A percentile compares a stretch with the other conserved stretches of the same genome.
Evolutionary conservation across 2,329 filamentous ascomycete genomes (phyloP).

Genomic region (Penicillium sp.): DNA sequence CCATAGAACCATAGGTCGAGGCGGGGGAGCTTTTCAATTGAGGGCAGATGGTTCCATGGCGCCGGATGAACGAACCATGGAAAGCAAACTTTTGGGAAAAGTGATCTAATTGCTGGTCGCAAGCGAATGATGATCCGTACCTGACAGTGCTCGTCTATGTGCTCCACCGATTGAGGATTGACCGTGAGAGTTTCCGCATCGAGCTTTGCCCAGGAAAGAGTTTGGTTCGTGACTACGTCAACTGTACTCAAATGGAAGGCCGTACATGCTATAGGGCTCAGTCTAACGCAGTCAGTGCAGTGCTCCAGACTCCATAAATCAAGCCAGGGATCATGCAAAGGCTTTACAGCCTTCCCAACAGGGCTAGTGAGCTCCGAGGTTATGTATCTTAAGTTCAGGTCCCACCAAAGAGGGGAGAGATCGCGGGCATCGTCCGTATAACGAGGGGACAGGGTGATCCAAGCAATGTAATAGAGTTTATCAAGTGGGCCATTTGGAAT

Average conservation of each 20-base stretch:
- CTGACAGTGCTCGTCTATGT: constrained; percentile 3
- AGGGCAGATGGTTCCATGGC: constrained; percentile 9
- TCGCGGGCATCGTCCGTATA: constrained; percentile 3
- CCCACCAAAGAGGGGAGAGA: not conserved
- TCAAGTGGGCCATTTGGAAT: not conserved
- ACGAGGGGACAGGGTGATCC: not conserved
- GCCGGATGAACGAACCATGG: constrained; percentile 9
- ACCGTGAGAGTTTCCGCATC: not conserved
- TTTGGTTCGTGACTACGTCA: not conserved
- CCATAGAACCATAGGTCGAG: constrained; percentile 12
- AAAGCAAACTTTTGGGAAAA: constrained; percentile 3
- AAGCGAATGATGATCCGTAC: constrained; percentile 9
- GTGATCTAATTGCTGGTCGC: constrained; percentile 5
- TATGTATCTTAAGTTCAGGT: not conserved
- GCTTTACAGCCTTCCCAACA: constrained; percentile 5
- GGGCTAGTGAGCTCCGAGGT: not conserved
- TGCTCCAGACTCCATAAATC: not conserved
- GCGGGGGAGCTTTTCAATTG: not conserved
- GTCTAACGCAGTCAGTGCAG: not conserved
- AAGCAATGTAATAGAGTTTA: constrained; percentile 12
- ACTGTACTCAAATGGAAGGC: not conserved
- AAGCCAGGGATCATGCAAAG: not conserved
- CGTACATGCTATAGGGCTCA: not conserved
- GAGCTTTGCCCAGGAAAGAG: not conserved
- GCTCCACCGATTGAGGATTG: constrained; percentile 3